Percentiles rank a stretch among this genome's conserved stretches.
These are phyloP conservation scores for Pleurotus djamor DNA, from an alignment of 768 basidiomycete species.

Conservation along the genomic window DNA sequence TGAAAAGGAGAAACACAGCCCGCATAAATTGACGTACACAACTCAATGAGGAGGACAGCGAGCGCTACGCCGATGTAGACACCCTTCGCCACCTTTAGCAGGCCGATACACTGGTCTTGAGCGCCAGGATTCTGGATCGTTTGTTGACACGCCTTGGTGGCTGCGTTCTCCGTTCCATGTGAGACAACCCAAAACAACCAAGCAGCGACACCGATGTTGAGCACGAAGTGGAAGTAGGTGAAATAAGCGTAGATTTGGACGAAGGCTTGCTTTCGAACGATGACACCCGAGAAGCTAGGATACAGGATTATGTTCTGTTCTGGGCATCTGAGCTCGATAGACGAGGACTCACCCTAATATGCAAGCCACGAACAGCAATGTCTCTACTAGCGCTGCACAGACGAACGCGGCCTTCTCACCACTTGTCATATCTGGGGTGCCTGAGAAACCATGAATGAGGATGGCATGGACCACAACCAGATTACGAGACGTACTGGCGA, in stretches of 20 bases:
- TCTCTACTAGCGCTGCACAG: constrained; percentile 51
- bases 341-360: constrained; percentile 47
- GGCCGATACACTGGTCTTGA: constrained; percentile 40
- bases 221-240: constrained; percentile 53
- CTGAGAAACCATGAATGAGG: constrained; percentile 16
- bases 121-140: constrained; percentile 36
- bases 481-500: constrained; percentile 42
- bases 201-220: constrained; percentile 50
- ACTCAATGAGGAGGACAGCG: constrained; percentile 45
- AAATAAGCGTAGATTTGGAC: constrained; percentile 54
- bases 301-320: background rate
- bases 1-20: background rate
- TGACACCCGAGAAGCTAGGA: constrained; percentile 57
- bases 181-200: constrained; percentile 52
- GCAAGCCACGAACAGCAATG: constrained; percentile 49
- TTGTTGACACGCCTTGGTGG: constrained; percentile 41
- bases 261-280: constrained; percentile 61
- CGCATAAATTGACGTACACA: constrained; percentile 42
- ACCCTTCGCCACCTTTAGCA: constrained; percentile 39
- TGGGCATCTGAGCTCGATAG: background rate
- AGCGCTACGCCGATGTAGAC: constrained; percentile 44
- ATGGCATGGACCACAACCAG: background rate
- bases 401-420: constrained; percentile 40
- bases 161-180: constrained; percentile 39
- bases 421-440: constrained; percentile 30